phyloP scores from a whole-genome alignment of 108 stramenopile genomes.

The Pseudonitzschia multistriata region DNA sequence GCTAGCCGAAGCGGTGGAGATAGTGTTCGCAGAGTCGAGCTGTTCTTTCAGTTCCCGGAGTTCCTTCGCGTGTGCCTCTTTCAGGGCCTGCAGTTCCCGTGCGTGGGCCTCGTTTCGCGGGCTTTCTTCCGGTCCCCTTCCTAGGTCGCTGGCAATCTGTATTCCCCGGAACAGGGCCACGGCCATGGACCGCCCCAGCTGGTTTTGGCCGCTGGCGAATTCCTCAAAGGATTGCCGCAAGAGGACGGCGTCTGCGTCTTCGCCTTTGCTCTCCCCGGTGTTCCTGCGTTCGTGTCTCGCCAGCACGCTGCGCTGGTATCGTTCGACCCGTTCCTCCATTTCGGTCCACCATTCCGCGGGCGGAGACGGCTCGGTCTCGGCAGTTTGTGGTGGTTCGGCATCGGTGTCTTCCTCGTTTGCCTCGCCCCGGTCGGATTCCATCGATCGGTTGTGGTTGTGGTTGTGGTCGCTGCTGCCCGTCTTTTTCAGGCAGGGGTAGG shows the following conservation, averaged over 20 bases:
- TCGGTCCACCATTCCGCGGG: conserved; percentile 9
- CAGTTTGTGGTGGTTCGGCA: not conserved
- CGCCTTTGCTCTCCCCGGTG: not conserved
- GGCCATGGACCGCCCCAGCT: not conserved
- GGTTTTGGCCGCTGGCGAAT: conserved; percentile 1
- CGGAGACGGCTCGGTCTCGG: not conserved
- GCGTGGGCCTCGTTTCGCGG: not conserved
- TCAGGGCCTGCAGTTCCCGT: not conserved
- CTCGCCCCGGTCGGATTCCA: not conserved
- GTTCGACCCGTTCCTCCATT: conserved; percentile 3
- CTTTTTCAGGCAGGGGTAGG: not conserved
- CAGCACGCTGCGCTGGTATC: conserved; percentile 4
- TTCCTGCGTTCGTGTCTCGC: not conserved
- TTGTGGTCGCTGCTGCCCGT: not conserved
- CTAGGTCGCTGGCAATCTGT: not conserved
- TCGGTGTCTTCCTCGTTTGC: not conserved
- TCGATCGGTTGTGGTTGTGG: not conserved
- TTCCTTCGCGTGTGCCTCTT: too few relatives aligned
- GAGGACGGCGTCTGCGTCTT: too few relatives aligned
- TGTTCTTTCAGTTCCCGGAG: not conserved
- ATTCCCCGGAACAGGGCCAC: conserved; percentile 1
- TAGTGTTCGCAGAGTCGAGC: not conserved
- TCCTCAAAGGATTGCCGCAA: not conserved
- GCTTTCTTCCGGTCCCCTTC: not conserved
- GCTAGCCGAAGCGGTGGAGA: not conserved